Percentiles rank a stretch among this genome's conserved stretches.
These are phyloP conservation scores for Gentiana straminea DNA, from an alignment of 257 asterid genomes.

Conservation along the genomic window DNA sequence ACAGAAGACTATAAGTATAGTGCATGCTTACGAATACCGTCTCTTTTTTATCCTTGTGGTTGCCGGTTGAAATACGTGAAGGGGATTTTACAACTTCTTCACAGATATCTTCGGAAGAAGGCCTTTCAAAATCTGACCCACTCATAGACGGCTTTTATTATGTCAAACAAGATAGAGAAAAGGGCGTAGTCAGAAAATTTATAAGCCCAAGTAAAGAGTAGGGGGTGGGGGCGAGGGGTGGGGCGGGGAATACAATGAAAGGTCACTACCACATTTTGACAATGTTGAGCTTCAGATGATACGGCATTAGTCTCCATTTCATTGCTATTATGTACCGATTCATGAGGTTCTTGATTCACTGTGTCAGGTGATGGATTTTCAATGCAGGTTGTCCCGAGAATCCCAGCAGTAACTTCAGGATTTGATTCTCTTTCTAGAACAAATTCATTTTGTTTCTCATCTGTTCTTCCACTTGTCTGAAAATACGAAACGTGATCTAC, in stretches of 20 bases:
- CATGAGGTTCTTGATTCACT: constrained; percentile 13
- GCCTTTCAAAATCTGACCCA: constrained; percentile 11
- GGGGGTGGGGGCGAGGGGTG: background rate
- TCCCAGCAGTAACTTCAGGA: constrained; percentile 10
- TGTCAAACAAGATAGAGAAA: background rate
- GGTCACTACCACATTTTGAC: constrained; percentile 11
- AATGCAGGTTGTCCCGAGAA: constrained; percentile 12
- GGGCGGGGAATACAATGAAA: background rate
- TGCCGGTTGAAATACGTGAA: constrained; percentile 14
- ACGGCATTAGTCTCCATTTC: constrained; percentile 13
- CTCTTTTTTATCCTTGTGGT: constrained; percentile 6
- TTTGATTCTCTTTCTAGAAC: constrained; percentile 9
- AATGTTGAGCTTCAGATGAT: constrained; percentile 8
- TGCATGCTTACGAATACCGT: constrained; percentile 2
- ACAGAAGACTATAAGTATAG: no score
- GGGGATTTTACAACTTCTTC: constrained; percentile 12
- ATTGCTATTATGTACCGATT: constrained; percentile 13
- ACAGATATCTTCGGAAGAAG: constrained; percentile 12
- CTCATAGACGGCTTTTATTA: constrained; percentile 13
- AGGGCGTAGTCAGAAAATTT: background rate
- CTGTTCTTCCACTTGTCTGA: constrained; percentile 25
- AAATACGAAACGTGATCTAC: constrained; percentile 52
- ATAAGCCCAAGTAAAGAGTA: background rate
- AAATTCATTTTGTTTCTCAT: constrained; percentile 24
- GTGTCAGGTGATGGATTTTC: constrained; percentile 14